Conservation (phyloP, 768 basidiomycete species). For the Pholiota conissans region DNA sequence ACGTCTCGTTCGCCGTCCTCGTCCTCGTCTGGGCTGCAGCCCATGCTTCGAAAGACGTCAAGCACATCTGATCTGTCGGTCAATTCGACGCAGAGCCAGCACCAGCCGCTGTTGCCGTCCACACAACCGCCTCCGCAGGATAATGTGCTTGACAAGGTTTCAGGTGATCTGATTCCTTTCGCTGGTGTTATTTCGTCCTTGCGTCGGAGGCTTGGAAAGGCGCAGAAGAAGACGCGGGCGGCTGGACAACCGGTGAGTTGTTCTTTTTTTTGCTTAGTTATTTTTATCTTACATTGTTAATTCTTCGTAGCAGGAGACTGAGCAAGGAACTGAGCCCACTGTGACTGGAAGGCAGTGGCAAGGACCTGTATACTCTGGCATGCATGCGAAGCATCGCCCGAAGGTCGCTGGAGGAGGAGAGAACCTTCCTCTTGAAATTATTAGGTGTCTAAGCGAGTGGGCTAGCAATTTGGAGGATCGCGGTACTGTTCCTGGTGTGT, state of each 20-base stretch:
- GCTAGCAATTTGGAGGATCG: conserved; percentile 57
- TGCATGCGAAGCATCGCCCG: conserved; percentile 34
- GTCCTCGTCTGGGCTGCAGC: conserved; percentile 12
- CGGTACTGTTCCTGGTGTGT: conserved; percentile 54
- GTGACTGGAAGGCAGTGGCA: conserved; percentile 27
- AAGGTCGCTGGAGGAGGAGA: conserved; percentile 42
- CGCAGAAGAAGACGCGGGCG: too few species aligned
- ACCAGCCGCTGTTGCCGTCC: conserved; percentile 40
- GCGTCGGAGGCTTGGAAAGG: conserved; percentile 6
- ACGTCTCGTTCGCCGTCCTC: conserved; percentile 13
- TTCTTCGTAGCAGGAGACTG: neutral
- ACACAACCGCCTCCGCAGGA: conserved; percentile 23
- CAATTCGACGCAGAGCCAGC: conserved; percentile 25
- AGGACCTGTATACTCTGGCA: conserved; percentile 34
- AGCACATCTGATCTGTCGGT: conserved; percentile 18
- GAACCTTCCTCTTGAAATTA: conserved; percentile 58
- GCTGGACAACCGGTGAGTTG: too few species aligned
- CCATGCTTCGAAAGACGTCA: conserved; percentile 21
- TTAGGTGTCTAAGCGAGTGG: conserved; percentile 60
- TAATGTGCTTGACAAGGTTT: conserved; percentile 29
- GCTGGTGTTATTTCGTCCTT: conserved; percentile 27
- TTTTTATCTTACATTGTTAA: too few species aligned
- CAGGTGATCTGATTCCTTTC: conserved; percentile 41
- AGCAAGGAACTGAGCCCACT: neutral
- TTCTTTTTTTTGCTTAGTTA: too few species aligned